Conservation (phyloP, 495 filamentous ascomycete genomes). For the Cercophora newfieldiana region DNA sequence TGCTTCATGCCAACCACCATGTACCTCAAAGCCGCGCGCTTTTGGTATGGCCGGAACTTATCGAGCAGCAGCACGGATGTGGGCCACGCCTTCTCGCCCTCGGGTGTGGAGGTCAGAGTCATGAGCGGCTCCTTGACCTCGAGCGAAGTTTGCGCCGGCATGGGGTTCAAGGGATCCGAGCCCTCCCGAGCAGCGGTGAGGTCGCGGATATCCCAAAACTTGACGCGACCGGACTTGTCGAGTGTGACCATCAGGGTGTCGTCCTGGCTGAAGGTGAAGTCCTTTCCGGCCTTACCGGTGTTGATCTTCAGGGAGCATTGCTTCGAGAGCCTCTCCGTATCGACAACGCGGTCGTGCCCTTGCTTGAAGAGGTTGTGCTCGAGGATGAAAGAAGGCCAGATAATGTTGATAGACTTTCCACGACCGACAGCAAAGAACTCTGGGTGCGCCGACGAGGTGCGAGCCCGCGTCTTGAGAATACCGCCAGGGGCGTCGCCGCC, state of each 20-base stretch:
- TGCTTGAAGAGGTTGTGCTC: constrained; percentile 67
- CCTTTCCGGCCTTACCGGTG: constrained; percentile 96
- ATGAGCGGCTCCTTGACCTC: constrained; percentile 77
- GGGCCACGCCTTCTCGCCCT: constrained; percentile 87
- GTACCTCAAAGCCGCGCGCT: constrained; percentile 83
- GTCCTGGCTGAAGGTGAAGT: constrained; percentile 96
- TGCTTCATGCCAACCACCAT: constrained; percentile 97
- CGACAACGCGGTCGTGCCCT: constrained; percentile 70
- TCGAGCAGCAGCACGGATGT: constrained; percentile 95
- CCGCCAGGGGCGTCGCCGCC: constrained; percentile 77
- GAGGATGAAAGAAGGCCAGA: constrained; percentile 77
- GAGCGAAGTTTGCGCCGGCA: constrained; percentile 54
- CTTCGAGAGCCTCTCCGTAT: constrained; percentile 81
- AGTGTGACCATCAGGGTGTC: constrained; percentile 92
- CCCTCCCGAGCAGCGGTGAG: constrained; percentile 60
- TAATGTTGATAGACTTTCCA: constrained; percentile 90
- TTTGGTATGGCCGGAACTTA: constrained; percentile 86
- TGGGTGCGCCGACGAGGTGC: constrained; percentile 80
- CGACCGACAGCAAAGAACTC: constrained; percentile 94
- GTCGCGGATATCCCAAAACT: constrained; percentile 93
- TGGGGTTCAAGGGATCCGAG: constrained; percentile 51
- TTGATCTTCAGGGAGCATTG: constrained; percentile 87
- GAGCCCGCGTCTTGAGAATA: constrained; percentile 91
- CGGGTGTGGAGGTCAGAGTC: constrained; percentile 74
- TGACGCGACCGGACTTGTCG: constrained; percentile 90